These are phyloP conservation scores for Blastobotrys chiropterorum DNA, from an alignment of 805 yeast species.

Conservation along the genomic window DNA sequence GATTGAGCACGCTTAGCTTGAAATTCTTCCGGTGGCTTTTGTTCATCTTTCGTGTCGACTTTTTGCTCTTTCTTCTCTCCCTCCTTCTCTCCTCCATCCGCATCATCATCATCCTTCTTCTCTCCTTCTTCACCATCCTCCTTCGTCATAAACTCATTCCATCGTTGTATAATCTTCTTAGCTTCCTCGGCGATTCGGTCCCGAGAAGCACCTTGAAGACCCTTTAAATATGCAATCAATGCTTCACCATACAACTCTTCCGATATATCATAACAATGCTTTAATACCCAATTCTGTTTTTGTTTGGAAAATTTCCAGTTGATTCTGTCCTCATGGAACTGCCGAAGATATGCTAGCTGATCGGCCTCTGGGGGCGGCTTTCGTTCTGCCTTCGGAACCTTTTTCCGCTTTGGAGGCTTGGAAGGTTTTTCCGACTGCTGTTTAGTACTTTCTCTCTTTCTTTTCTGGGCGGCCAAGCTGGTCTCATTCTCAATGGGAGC, in stretches of 20 bases:
- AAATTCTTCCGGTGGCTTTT: slow-evolving; percentile 18
- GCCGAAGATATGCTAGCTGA: slow-evolving; percentile 59
- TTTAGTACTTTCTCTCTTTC: slow-evolving; percentile 17
- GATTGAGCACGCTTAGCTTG: slow-evolving; percentile 21
- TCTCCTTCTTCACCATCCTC: no score
- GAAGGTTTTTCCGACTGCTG: slow-evolving; percentile 26
- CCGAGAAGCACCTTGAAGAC: slow-evolving; percentile 66
- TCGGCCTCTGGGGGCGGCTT: slow-evolving; percentile 71
- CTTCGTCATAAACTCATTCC: slow-evolving; percentile 45
- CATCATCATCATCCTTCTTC: slow-evolving; percentile 7
- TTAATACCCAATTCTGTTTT: slow-evolving; percentile 79
- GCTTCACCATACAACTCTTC: slow-evolving; percentile 49
- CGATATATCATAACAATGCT: slow-evolving; percentile 44
- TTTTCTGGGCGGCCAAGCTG: slow-evolving; percentile 20
- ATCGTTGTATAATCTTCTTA: slow-evolving; percentile 40
- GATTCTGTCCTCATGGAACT: slow-evolving; percentile 47
- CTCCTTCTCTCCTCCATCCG: slow-evolving; percentile 15
- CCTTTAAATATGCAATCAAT: slow-evolving; percentile 46
- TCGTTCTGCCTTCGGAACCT: slow-evolving; percentile 62
- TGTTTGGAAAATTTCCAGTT: slow-evolving; percentile 83
- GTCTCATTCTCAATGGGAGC: slow-evolving; percentile 25
- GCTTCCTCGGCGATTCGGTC: slow-evolving; percentile 49
- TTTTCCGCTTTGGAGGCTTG: slow-evolving; percentile 64
- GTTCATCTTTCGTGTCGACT: slow-evolving; percentile 20
- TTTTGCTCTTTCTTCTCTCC: slow-evolving; percentile 34